Percentiles rank a stretch among this genome's conserved stretches.
These are phyloP conservation scores for Dipodascus albidus DNA, from an alignment of 805 yeast species.

Conservation along the genomic window DNA sequence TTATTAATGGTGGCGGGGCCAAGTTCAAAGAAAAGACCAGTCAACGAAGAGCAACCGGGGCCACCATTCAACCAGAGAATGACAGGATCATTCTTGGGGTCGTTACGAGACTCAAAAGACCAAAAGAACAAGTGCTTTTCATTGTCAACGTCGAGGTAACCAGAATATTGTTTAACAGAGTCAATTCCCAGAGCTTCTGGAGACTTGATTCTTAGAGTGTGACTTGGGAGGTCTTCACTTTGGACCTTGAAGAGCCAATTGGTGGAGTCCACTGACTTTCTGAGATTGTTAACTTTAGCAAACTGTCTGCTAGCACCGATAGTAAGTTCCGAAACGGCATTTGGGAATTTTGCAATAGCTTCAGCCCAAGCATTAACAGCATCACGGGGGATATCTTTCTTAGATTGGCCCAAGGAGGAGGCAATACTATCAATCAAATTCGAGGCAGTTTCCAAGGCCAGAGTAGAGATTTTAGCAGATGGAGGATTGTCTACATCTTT, in stretches of 20 bases:
- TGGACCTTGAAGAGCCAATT: slow-evolving; percentile 22
- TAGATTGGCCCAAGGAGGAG: neutral
- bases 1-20: slow-evolving; percentile 60
- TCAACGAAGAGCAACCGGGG: slow-evolving; percentile 74
- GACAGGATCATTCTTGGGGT: slow-evolving; percentile 67
- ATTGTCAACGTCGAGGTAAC: slow-evolving; percentile 67
- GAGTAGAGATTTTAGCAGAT: neutral
- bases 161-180: slow-evolving; percentile 62
- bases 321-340: neutral
- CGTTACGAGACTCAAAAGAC: slow-evolving; percentile 76
- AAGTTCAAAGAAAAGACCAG: slow-evolving; percentile 68
- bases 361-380: neutral
- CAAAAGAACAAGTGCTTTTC: slow-evolving; percentile 71
- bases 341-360: neutral
- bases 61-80: slow-evolving; percentile 81
- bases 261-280: neutral
- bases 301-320: neutral
- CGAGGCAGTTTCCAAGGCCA: neutral
- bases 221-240: slow-evolving; percentile 26
- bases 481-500: neutral
- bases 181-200: slow-evolving; percentile 67
- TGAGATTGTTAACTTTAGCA: neutral
- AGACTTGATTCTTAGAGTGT: slow-evolving; percentile 50
- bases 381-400: neutral
- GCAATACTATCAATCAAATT: neutral